Conservation (phyloP, 1,284 basidiomycete genomes). For the Retiboletus flavoniger region DNA sequence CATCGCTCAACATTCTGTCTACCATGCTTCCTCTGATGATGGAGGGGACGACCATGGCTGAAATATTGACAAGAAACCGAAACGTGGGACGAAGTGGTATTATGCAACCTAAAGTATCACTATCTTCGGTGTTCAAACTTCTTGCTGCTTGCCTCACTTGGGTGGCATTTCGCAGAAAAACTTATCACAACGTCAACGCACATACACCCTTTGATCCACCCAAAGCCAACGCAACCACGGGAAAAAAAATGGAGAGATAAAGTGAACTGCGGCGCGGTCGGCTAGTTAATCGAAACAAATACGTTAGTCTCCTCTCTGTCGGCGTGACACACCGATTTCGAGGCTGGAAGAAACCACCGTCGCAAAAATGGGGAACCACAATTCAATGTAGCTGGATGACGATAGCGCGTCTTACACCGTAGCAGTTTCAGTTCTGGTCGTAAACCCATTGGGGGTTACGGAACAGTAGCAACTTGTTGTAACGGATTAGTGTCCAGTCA, state of each 20-base stretch:
- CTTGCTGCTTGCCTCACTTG: background rate
- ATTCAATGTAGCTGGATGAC: background rate
- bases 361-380: background rate
- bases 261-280: background rate
- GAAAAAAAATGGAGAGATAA: background rate
- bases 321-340: background rate
- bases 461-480: background rate
- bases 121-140: background rate
- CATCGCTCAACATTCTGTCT: background rate
- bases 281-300: background rate
- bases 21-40: background rate
- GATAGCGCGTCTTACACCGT: background rate
- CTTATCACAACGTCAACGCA: background rate
- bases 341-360: background rate
- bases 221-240: background rate
- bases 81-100: background rate
- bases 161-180: background rate
- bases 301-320: background rate
- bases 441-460: background rate
- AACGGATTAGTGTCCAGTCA: background rate
- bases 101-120: background rate
- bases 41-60: background rate
- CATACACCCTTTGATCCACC: background rate
- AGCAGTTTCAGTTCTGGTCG: background rate
- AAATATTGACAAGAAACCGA: background rate